These are phyloP conservation scores for Simplicillium sp. DNA, from an alignment of 2,329 filamentous ascomycete species.

Conservation along the genomic window DNA sequence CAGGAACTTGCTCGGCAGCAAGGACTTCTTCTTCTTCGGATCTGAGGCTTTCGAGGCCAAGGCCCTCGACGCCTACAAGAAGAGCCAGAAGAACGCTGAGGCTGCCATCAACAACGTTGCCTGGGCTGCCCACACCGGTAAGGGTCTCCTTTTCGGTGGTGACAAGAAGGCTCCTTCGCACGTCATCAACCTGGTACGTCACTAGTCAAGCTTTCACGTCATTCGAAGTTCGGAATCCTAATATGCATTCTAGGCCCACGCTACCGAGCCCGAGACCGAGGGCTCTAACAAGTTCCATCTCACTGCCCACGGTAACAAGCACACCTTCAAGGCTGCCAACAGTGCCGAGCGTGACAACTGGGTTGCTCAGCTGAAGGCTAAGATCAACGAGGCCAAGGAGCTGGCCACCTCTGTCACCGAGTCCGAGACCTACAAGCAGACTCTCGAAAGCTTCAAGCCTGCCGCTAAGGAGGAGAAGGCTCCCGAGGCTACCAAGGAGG, in stretches of 20 bases:
- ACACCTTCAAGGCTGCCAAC: conserved; percentile 77
- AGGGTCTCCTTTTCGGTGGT: conserved; percentile 86
- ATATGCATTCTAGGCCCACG: conserved; percentile 38
- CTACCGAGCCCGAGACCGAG: conserved; percentile 64
- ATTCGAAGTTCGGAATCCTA: conserved; percentile 11
- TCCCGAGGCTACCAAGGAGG: conserved; percentile 22
- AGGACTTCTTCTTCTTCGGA: conserved; percentile 88
- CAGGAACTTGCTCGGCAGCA: conserved; percentile 82
- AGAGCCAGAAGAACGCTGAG: conserved; percentile 74
- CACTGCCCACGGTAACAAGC: conserved; percentile 79
- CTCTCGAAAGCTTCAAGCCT: conserved; percentile 61
- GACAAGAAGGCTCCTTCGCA: conserved; percentile 76
- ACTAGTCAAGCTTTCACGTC: not conserved
- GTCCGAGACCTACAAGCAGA: conserved; percentile 82
- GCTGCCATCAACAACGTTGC: conserved; percentile 70
- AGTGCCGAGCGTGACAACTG: conserved; percentile 82
- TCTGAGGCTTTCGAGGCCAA: conserved; percentile 64
- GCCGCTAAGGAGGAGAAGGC: conserved; percentile 28
- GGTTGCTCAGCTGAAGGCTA: conserved; percentile 74
- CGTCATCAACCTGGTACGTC: conserved; percentile 74
- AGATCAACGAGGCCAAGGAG: conserved; percentile 78
- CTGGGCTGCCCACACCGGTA: conserved; percentile 89
- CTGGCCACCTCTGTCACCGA: conserved; percentile 62
- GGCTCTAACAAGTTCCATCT: conserved; percentile 77
- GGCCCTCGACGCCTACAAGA: conserved; percentile 67